Conservation (phyloP, 306 rosid species). For the Sicyos edulis region DNA sequence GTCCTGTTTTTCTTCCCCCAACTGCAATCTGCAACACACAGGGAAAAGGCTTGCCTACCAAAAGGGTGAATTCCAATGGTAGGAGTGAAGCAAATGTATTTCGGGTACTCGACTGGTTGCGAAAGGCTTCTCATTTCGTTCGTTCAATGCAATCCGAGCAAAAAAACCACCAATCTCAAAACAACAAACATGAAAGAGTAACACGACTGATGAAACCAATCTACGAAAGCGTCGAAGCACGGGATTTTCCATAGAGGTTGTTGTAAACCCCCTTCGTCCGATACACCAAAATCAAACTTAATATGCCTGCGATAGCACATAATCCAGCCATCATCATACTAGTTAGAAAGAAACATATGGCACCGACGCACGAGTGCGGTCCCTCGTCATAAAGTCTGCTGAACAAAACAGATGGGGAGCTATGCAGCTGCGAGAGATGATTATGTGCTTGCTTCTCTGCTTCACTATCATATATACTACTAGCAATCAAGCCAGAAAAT, state of each 20-base stretch:
- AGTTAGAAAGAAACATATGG: constrained; percentile 72
- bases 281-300: constrained; percentile 65
- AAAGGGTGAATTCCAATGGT: background rate
- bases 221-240: constrained; percentile 24
- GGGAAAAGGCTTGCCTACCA: background rate
- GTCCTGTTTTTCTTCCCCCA: constrained; percentile 2
- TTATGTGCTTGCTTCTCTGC: constrained; percentile 76
- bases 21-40: constrained; percentile 14
- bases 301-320: constrained; percentile 49
- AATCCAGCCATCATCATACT: constrained; percentile 59
- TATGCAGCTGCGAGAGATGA: constrained; percentile 9
- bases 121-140: background rate
- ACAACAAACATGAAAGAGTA: background rate
- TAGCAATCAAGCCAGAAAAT: constrained; percentile 75
- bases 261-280: constrained; percentile 71
- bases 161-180: background rate
- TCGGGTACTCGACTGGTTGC: background rate
- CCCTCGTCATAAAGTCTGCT: constrained; percentile 26
- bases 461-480: constrained; percentile 68
- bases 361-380: constrained; percentile 56
- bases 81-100: background rate
- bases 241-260: constrained; percentile 63
- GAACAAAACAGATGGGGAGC: constrained; percentile 35
- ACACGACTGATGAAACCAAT: background rate
- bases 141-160: background rate